Conservation (phyloP, 78 protist genomes). For the Chrysochromulina tobinii region DNA sequence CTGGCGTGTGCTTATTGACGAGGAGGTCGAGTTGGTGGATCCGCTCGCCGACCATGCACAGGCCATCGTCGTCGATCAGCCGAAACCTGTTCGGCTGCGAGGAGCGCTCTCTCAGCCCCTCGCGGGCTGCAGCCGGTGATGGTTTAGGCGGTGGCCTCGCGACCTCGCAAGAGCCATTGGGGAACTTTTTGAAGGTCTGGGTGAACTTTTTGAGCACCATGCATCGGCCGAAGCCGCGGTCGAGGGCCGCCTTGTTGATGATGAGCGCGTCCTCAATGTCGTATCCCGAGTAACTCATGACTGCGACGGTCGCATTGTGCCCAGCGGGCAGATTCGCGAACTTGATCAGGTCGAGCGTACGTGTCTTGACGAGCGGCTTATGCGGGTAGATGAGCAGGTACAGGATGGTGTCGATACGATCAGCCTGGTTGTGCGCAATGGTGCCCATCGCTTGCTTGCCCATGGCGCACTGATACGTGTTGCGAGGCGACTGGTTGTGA, state of each 20-base stretch:
- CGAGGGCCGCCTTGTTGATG: constrained; percentile 93
- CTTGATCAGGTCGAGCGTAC: constrained; percentile 72
- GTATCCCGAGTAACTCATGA: constrained; percentile 98
- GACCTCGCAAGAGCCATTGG: constrained; percentile 29
- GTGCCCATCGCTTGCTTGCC: constrained; percentile 99
- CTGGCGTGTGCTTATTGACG: constrained; percentile 76
- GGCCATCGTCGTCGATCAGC: constrained; percentile 90
- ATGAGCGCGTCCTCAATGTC: constrained; percentile 99
- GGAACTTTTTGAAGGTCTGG: constrained; percentile 60
- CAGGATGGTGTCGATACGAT: constrained; percentile 95
- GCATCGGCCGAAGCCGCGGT: constrained; percentile 92
- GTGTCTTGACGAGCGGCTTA: constrained; percentile 89
- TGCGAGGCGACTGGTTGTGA: constrained; percentile 99
- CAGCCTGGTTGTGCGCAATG: constrained; percentile 94
- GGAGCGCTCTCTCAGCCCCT: background rate
- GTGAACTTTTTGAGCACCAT: constrained; percentile 80
- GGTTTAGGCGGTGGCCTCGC: background rate
- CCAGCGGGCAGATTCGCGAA: constrained; percentile 84
- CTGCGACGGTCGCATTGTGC: constrained; percentile 97
- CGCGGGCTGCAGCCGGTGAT: background rate
- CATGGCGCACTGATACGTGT: constrained; percentile 99
- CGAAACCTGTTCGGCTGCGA: background rate
- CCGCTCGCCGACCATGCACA: constrained; percentile 75
- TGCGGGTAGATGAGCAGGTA: constrained; percentile 87
- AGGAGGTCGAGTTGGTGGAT: constrained; percentile 73